A percentile compares a stretch with the other conserved stretches of the same genome.
phyloP scores from a whole-genome alignment of 768 basidiomycete species.

The Tulasnella sp. region DNA sequence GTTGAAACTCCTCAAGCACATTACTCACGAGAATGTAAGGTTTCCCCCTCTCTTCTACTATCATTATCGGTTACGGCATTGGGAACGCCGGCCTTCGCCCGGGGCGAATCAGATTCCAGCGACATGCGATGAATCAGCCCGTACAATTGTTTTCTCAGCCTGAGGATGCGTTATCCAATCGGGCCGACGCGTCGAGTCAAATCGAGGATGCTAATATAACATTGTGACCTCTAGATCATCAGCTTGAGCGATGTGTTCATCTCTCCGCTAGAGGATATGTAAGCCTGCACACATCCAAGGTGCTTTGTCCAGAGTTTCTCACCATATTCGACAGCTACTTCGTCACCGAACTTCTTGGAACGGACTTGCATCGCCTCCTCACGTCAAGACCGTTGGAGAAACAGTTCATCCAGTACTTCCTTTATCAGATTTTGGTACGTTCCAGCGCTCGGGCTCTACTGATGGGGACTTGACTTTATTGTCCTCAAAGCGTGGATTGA shows the following conservation, averaged over 20 bases:
- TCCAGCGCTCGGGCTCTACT: background rate
- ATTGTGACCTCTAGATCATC: constrained; percentile 93
- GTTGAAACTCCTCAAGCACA: constrained; percentile 94
- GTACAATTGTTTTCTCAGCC: no score
- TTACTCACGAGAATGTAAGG: constrained; percentile 37
- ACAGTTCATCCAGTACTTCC: constrained; percentile 99
- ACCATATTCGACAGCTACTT: constrained; percentile 58
- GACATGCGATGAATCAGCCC: no score
- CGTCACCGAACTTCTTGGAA: constrained; percentile 95
- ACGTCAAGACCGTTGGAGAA: constrained; percentile 96
- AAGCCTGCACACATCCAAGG: constrained; percentile 26
- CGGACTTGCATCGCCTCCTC: constrained; percentile 91
- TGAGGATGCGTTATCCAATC: no score
- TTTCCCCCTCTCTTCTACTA: background rate
- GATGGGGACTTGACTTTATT: background rate
- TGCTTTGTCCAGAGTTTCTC: background rate
- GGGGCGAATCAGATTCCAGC: no score
- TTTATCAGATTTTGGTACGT: constrained; percentile 92
- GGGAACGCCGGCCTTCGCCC: no score
- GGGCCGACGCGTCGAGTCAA: no score
- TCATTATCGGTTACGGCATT: background rate
- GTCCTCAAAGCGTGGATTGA: constrained; percentile 68
- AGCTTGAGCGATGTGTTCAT: constrained; percentile 98
- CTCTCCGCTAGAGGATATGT: constrained; percentile 98
- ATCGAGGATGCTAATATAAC: no score